Conservation (phyloP, 2,329 filamentous ascomycete genomes). For the Mollisia scopiformis region DNA sequence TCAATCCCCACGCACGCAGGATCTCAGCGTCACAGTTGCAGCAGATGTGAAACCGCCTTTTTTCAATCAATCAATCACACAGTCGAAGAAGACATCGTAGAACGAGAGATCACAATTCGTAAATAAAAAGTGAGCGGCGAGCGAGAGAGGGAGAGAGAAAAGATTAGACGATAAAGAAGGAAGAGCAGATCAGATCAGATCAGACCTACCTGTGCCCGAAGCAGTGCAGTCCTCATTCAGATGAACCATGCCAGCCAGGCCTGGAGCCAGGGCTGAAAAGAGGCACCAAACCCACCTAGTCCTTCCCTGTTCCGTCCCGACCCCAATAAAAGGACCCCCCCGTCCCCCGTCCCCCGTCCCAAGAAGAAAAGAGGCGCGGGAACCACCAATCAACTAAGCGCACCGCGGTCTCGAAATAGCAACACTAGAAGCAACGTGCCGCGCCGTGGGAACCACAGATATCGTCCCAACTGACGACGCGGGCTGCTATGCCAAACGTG, state of each 20-base stretch:
- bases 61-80: neutral
- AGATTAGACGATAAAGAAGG: neutral
- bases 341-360: too few species aligned
- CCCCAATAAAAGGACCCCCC: too few species aligned
- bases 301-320: too few species aligned
- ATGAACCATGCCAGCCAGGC: too few species aligned
- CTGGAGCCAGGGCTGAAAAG: neutral
- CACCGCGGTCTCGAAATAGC: neutral
- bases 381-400: neutral
- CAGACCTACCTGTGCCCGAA: neutral
- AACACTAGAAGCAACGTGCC: neutral
- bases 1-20: neutral
- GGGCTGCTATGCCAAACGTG: neutral
- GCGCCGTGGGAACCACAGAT: neutral
- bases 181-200: too few species aligned
- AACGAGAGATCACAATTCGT: neutral
- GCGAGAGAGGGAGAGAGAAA: neutral
- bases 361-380: neutral
- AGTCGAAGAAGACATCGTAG: neutral
- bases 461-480: neutral
- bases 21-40: neutral
- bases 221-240: neutral
- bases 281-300: neutral
- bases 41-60: neutral
- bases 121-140: neutral